Evolutionary conservation across 768 basidiomycete species (phyloP).

Genomic region (Trametes maxima): DNA sequence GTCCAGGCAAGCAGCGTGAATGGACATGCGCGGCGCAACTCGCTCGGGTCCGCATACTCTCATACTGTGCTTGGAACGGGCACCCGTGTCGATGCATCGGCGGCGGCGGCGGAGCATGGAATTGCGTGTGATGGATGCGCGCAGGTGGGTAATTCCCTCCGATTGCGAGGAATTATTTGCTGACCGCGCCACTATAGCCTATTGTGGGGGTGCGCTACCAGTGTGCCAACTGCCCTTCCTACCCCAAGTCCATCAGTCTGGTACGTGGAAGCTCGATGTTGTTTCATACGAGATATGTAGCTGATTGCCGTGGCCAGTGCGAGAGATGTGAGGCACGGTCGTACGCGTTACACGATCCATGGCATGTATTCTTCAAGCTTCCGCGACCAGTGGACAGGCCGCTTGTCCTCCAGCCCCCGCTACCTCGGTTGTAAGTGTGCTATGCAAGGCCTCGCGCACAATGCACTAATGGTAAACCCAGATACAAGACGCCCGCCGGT

Average conservation of each 20-base stretch:
- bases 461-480: constrained; percentile 33
- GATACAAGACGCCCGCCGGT: constrained; percentile 68
- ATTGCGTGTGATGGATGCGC: constrained; percentile 63
- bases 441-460: constrained; percentile 7
- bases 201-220: constrained; percentile 85
- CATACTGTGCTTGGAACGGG: constrained; percentile 68
- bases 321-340: constrained; percentile 76
- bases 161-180: not conserved
- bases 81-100: constrained; percentile 4
- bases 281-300: not conserved
- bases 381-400: constrained; percentile 73
- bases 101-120: constrained; percentile 52
- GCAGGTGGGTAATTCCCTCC: constrained; percentile 43
- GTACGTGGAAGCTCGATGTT: constrained; percentile 46
- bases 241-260: constrained; percentile 68
- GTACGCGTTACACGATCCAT: constrained; percentile 78
- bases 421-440: constrained; percentile 65
- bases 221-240: constrained; percentile 87
- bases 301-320: constrained; percentile 52
- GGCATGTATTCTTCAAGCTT: constrained; percentile 88
- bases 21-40: constrained; percentile 52
- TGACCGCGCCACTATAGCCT: constrained; percentile 40
- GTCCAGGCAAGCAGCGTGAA: constrained; percentile 45
- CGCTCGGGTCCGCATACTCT: constrained; percentile 64
- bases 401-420: constrained; percentile 57